Evolutionary conservation across 306 rosid genomes (phyloP).

Genomic region (Acacia confusa): DNA sequence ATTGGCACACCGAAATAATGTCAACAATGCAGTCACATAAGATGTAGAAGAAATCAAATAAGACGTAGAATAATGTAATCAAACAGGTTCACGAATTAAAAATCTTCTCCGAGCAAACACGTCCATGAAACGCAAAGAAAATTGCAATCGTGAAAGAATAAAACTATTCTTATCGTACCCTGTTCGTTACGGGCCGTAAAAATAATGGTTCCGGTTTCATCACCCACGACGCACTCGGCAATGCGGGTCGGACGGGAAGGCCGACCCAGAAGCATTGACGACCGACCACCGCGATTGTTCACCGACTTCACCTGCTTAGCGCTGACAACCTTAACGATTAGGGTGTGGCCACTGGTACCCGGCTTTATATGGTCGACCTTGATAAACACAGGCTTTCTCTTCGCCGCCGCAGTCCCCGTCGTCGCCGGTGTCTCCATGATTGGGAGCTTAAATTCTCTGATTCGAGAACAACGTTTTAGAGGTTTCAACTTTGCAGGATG

Average conservation of each 20-base stretch:
- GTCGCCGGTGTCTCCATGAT: background rate
- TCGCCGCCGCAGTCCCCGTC: slow-evolving; percentile 51
- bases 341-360: slow-evolving; percentile 79
- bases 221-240: slow-evolving; percentile 78
- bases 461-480: background rate
- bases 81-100: background rate
- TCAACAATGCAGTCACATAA: background rate
- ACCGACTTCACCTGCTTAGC: slow-evolving; percentile 44
- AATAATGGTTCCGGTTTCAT: slow-evolving; percentile 71
- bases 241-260: slow-evolving; percentile 54
- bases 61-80: background rate
- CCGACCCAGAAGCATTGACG: slow-evolving; percentile 50
- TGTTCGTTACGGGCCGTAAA: slow-evolving; percentile 91
- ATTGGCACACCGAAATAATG: background rate
- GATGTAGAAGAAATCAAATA: background rate
- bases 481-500: background rate
- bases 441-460: background rate
- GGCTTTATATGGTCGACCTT: slow-evolving; percentile 79
- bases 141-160: background rate
- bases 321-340: slow-evolving; percentile 77
- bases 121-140: background rate
- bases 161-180: slow-evolving; percentile 39
- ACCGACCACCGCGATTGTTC: slow-evolving; percentile 46
- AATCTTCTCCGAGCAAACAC: background rate
- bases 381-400: slow-evolving; percentile 83